Evolutionary conservation across 768 basidiomycete genomes (phyloP), one percentile per base, ranked within the genome.

Genomic region (Pleurotus giganteus): DNA sequence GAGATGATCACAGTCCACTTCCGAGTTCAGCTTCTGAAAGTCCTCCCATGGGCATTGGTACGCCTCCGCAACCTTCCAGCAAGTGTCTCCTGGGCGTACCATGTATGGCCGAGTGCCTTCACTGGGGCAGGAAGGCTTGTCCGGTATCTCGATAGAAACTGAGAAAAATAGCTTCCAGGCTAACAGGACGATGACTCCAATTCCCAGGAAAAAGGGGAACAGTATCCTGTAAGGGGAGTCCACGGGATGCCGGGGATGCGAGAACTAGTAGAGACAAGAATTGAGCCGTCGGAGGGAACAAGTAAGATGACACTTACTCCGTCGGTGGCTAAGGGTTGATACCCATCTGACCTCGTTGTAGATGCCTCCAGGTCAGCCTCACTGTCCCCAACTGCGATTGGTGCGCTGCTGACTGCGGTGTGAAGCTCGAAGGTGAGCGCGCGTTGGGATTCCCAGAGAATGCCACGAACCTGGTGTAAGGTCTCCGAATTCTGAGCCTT

Each of bases 161-260:
- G 1, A 77, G 77, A 4, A 72, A 73, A 31, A 80, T 59, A 87
- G 74, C 9, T 85, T 81, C 81, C 83, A 87, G 57, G 85, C 68
- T 52, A 87, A 77, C 11, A 89, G 74, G 36, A 89, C 75, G 17
- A 82, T 56, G 52, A 83, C 85, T 9, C 79, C 81, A 39, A 88
- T 77, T 46, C 87, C 77, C 55, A 89, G 82, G 73, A 88, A 85
- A 72, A 88, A 89, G 5, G 86, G 86, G 62, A 86, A 84, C 5
- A 89, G 74, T 0, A 83, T 77, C 21, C 81, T 78, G 61, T 87
- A 87, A 4, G 81, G 49, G 12, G 49, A 72, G 8, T 68, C 65
- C n/a, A 73, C 62, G 51, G 72, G 74, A 27, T 47, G 29, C 32
- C 17, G 36, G 23, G 11, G 34, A 15, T 34, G 32, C 21, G 34